Base-by-base conservation (phyloP, 2,329 filamentous ascomycete species). In the Stenocarpella maydis region DNA sequence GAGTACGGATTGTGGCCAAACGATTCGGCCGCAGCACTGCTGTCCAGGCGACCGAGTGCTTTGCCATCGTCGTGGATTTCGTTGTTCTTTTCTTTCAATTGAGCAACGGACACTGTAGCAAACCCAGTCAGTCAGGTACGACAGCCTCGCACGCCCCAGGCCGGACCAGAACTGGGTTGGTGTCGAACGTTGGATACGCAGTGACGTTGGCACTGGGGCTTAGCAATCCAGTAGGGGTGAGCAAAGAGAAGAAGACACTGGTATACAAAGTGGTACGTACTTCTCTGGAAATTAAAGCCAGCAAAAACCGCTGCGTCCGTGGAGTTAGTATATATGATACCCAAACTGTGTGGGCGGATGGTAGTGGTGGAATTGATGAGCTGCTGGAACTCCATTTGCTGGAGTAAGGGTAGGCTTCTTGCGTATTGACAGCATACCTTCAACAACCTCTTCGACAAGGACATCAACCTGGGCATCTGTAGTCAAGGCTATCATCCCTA, bases 401-500 rank as follows among this genome's bases (percentile, higher is more conserved):
- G 2, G 6, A 12, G 26, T 45, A 28, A 17, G 1, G 14, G 26
- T n/a, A 15, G 43, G 37, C 3, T 4, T 28, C 14, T 15, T 8
- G 4, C 17, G 17, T 2, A 39, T 2, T 17, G n/a, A 14, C 3
- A 19, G 21, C 52, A 24, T 50, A 49, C 76, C 76, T 54, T 81
- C 80, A 8, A 78, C 74, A 17, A 79, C 77, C 53, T 78, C 80
- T 73, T 78, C 80, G 14, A 74, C 69, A 24, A 79, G 75, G 19
- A 73, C 71, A 50, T 74, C 77, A n/a, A 79, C 71, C 53, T 77
- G 74, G 17, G 79, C 74, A 8, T 80, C 76, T 7, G 75, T 72
- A 1, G 76, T 73, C 6, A 78, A 65, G 24, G 75, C 74, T 53
- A 75, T 77, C 74, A 78, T 75, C 2, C 75, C 73, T 7, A 72